These are phyloP conservation scores for Cinnamomum chago DNA, from an alignment of 164 flowering plant genomes.

Conservation along the genomic window DNA sequence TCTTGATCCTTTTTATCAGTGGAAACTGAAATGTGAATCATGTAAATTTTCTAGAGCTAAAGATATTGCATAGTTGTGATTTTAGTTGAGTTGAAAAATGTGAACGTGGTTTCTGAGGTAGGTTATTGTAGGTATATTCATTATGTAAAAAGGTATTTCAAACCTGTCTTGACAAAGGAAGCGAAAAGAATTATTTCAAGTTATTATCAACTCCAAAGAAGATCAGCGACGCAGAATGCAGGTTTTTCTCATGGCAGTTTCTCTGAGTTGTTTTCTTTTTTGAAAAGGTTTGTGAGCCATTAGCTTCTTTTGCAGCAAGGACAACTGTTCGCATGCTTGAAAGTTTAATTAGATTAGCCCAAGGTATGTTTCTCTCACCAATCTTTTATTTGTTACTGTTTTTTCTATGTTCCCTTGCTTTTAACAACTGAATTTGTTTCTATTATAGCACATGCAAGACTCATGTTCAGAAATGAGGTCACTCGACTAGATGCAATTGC, in stretches of 20 bases:
- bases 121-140: conserved; percentile 64
- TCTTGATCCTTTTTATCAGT: background rate
- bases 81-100: background rate
- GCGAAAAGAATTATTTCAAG: conserved; percentile 88
- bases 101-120: background rate
- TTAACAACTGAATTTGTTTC: background rate
- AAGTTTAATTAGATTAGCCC: conserved; percentile 91
- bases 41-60: too few relatives aligned
- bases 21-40: background rate
- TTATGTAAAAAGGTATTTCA: conserved; percentile 68
- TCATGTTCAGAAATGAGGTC: conserved; percentile 95
- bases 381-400: background rate
- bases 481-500: conserved; percentile 77
- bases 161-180: conserved; percentile 78
- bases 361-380: conserved; percentile 41
- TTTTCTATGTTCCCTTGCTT: background rate
- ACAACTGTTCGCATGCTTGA: conserved; percentile 98
- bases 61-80: background rate
- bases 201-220: conserved; percentile 95
- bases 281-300: background rate
- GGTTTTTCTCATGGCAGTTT: conserved; percentile 32
- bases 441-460: conserved; percentile 86
- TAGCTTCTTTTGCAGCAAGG: conserved; percentile 55
- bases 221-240: conserved; percentile 86
- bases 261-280: background rate